Evolutionary conservation across 352 stramenopile species (phyloP).

Genomic region (Pythium myriotylum): DNA sequence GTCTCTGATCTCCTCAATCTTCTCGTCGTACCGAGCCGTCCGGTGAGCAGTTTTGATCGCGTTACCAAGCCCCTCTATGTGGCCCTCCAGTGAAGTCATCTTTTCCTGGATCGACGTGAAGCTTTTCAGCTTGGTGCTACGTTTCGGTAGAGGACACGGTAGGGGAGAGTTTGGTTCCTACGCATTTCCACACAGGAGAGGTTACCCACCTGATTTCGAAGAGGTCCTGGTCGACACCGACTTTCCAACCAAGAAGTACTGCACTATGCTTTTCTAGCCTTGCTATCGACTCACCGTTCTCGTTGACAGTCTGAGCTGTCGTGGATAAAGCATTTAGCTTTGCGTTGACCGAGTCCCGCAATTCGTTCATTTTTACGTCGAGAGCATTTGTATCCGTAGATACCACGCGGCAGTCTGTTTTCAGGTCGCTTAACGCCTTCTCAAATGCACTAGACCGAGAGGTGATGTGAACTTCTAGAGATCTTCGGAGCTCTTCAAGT

Average conservation of each 20-base stretch:
- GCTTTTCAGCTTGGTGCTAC: slow-evolving; percentile 52
- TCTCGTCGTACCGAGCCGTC: slow-evolving; percentile 54
- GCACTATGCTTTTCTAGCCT: slow-evolving; percentile 77
- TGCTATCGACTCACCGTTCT: slow-evolving; percentile 55
- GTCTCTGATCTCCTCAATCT: slow-evolving; percentile 59
- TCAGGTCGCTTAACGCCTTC: slow-evolving; percentile 65
- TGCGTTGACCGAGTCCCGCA: slow-evolving; percentile 45
- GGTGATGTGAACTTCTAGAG: slow-evolving; percentile 65
- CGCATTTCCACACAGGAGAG: background rate
- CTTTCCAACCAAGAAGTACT: slow-evolving; percentile 63
- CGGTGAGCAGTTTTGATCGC: slow-evolving; percentile 36
- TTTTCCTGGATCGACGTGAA: slow-evolving; percentile 56
- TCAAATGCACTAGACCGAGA: slow-evolving; percentile 57
- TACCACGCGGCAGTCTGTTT: slow-evolving; percentile 58
- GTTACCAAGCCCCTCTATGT: slow-evolving; percentile 52
- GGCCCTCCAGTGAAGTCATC: slow-evolving; percentile 56
- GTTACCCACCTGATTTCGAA: slow-evolving; percentile 44
- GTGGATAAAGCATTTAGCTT: slow-evolving; percentile 34
- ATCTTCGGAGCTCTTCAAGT: slow-evolving; percentile 40
- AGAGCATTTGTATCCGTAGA: slow-evolving; percentile 45
- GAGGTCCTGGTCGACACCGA: slow-evolving; percentile 63
- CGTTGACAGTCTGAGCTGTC: slow-evolving; percentile 40
- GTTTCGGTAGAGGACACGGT: no score
- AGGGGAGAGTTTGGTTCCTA: no score
- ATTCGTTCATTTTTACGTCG: slow-evolving; percentile 46